These are phyloP conservation scores for Plasmodium ovale DNA, from an alignment of 169 alveolate species.

Conservation along the genomic window DNA sequence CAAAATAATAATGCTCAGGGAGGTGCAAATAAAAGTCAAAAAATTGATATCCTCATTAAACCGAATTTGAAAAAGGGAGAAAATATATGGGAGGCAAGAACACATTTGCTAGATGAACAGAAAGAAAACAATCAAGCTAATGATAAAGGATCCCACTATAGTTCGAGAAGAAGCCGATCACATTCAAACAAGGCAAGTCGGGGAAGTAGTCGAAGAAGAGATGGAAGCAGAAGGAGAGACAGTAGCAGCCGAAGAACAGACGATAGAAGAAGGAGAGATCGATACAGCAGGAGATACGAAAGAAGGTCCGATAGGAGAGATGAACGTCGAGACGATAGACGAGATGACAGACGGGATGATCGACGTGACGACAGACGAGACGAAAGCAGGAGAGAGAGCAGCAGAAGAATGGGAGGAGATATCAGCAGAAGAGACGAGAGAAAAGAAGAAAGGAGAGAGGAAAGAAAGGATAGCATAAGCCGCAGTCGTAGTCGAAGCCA, in stretches of 20 bases:
- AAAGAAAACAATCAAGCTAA: slow-evolving; percentile 22
- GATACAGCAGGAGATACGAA: slow-evolving; percentile 14
- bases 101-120: slow-evolving; percentile 47
- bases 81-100: slow-evolving; percentile 75
- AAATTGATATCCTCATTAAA: slow-evolving; percentile 39
- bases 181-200: slow-evolving; percentile 46
- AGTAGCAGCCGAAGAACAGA: slow-evolving; percentile 17
- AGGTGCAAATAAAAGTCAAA: slow-evolving; percentile 23
- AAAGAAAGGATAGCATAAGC: too few species aligned
- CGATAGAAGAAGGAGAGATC: slow-evolving; percentile 7
- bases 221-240: slow-evolving; percentile 26
- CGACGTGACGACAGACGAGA: slow-evolving; percentile 15
- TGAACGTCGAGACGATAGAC: slow-evolving; percentile 17
- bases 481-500: neutral
- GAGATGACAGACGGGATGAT: slow-evolving; percentile 20
- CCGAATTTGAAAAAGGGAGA: slow-evolving; percentile 74
- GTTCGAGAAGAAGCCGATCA: slow-evolving; percentile 51
- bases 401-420: neutral
- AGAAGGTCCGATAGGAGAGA: slow-evolving; percentile 19
- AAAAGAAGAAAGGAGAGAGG: neutral
- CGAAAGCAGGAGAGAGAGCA: neutral
- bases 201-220: slow-evolving; percentile 39
- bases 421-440: neutral
- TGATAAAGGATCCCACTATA: slow-evolving; percentile 37
- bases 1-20: neutral